Conservation (phyloP, 1,139 yeast genomes). For the Nakaseomyces delphensis region DNA sequence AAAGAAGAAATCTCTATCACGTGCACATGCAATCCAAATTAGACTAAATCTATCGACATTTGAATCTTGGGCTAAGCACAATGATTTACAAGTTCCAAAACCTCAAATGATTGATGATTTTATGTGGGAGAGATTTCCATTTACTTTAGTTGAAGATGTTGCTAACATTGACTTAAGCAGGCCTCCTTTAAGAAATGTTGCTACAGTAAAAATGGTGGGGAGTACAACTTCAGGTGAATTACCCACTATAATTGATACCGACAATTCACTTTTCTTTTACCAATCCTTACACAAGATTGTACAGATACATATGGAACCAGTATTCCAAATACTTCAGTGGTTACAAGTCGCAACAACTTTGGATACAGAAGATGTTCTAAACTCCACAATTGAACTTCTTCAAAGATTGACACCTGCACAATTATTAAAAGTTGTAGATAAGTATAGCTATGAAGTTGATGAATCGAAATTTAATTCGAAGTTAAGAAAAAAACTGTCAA, state of each 20-base stretch:
- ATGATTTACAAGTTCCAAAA: constrained; percentile 42
- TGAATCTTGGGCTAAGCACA: constrained; percentile 89
- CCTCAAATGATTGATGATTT: constrained; percentile 38
- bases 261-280: constrained; percentile 42
- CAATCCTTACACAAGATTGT: constrained; percentile 53
- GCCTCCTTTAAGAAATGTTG: constrained; percentile 21
- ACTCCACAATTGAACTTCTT: constrained; percentile 48
- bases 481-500: constrained; percentile 37
- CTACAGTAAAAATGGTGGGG: constrained; percentile 25
- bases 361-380: constrained; percentile 47
- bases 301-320: constrained; percentile 58
- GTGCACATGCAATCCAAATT: constrained; percentile 83
- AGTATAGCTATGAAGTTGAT: constrained; percentile 76
- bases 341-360: constrained; percentile 71
- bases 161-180: constrained; percentile 22
- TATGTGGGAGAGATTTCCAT: constrained; percentile 37
- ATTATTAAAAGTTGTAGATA: constrained; percentile 58
- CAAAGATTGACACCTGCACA: constrained; percentile 61
- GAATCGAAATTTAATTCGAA: constrained; percentile 49
- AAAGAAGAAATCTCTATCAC: constrained; percentile 51
- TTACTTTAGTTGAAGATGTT: constrained; percentile 34
- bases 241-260: constrained; percentile 23
- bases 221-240: constrained; percentile 4
- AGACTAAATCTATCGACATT: constrained; percentile 74
- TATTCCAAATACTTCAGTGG: constrained; percentile 81